A percentile compares a stretch with the other conserved stretches of the same genome.
Evolutionary conservation across 2,329 filamentous ascomycete species (phyloP).

Genomic region (Ophiostoma tasmaniense): DNA sequence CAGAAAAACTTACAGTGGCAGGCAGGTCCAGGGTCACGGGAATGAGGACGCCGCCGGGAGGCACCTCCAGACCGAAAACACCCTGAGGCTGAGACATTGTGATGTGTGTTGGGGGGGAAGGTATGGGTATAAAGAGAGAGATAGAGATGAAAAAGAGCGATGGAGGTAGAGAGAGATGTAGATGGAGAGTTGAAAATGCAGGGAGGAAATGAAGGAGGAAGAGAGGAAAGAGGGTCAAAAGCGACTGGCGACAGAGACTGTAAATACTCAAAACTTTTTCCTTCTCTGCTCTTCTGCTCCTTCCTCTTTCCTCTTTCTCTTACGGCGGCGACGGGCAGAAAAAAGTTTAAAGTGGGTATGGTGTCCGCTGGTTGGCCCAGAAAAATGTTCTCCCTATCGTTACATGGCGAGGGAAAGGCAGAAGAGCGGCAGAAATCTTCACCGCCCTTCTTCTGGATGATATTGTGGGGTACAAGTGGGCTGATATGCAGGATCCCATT

Average conservation of each 20-base stretch:
- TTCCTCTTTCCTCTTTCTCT: not conserved
- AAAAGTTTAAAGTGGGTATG: constrained; percentile 20
- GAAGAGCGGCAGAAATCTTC: constrained; percentile 6
- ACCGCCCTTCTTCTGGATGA: constrained; percentile 6
- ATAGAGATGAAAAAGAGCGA: not conserved
- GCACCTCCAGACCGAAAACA: constrained; percentile 85
- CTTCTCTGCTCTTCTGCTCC: not conserved
- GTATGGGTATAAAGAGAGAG: constrained; percentile 21
- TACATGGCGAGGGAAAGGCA: too few relatives aligned
- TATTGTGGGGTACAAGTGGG: not conserved
- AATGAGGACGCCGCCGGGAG: constrained; percentile 72
- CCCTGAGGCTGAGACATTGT: constrained; percentile 21
- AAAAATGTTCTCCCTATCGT: constrained; percentile 11
- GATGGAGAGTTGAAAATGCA: not conserved
- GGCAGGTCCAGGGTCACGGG: constrained; percentile 71
- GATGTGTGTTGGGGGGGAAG: not conserved
- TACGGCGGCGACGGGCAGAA: constrained; percentile 13
- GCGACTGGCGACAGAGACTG: constrained; percentile 17
- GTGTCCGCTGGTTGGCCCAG: constrained; percentile 18
- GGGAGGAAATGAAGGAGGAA: not conserved
- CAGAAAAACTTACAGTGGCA: constrained; percentile 60
- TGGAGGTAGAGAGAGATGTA: constrained; percentile 21
- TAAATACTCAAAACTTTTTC: constrained; percentile 17
- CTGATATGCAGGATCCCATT: not conserved
- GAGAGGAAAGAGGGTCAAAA: constrained; percentile 11